phyloP scores from a whole-genome alignment of 2,329 filamentous ascomycete species.

The Chrysoporthe puriensis region DNA sequence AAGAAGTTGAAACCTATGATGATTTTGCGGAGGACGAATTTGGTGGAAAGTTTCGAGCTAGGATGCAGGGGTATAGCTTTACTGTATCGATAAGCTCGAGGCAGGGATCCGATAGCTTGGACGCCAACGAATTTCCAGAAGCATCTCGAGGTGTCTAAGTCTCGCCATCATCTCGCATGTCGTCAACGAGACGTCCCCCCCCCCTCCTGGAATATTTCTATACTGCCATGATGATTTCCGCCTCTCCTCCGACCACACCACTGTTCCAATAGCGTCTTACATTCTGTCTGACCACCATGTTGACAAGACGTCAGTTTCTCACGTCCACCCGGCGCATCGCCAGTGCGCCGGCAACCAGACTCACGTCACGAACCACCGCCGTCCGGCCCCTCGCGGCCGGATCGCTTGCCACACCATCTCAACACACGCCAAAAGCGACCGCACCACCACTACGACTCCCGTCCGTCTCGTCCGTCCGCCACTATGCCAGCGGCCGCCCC shows the following conservation, averaged over 20 bases:
- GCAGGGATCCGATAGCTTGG: conserved; percentile 4
- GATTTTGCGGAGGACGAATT: conserved; percentile 21
- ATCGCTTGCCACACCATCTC: conserved; percentile 1
- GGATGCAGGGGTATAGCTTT: conserved; percentile 19
- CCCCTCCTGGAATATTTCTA: background rate
- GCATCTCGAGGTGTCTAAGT: conserved; percentile 24
- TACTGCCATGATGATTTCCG: background rate
- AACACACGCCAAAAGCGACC: background rate
- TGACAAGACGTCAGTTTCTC: conserved; percentile 44
- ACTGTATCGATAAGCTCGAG: conserved; percentile 23
- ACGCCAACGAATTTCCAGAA: conserved; percentile 15
- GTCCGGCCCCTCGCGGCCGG: conserved; percentile 22
- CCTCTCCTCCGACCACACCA: too few relatives aligned
- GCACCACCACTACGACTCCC: conserved; percentile 38
- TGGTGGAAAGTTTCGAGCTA: background rate
- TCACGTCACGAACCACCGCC: conserved; percentile 32
- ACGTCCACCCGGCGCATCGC: conserved; percentile 41
- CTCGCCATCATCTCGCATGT: conserved; percentile 18
- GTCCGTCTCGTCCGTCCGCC: conserved; percentile 47
- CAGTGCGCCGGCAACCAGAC: conserved; percentile 33
- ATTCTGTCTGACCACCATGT: conserved; percentile 38
- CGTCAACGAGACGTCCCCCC: conserved; percentile 1
- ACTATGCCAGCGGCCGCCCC: conserved; percentile 73
- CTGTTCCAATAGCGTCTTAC: background rate
- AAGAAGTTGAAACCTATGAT: conserved; percentile 8